Evolutionary conservation across 176 grass and related monocot genomes (phyloP).

Genomic region (Carex parvula): DNA sequence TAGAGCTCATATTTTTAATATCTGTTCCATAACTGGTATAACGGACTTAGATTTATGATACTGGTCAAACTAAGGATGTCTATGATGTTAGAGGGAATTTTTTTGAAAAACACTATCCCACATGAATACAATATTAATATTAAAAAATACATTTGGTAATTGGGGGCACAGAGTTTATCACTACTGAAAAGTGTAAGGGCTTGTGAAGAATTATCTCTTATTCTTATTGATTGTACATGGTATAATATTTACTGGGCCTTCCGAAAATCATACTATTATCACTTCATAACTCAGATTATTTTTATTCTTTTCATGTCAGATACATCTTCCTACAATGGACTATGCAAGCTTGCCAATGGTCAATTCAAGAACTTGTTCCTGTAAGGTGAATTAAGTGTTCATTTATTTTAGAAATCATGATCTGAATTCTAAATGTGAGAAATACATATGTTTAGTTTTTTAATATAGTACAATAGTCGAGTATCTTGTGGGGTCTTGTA

Average conservation of each 20-base stretch:
- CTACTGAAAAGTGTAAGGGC: too few relatives aligned
- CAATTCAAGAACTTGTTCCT: conserved; percentile 71
- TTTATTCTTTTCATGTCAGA: conserved; percentile 44
- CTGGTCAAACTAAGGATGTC: too few relatives aligned
- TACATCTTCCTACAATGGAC: conserved; percentile 49
- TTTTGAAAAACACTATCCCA: neutral
- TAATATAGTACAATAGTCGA: neutral
- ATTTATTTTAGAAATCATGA: neutral
- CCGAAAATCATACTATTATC: neutral
- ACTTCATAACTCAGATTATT: conserved; percentile 16
- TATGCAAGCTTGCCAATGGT: conserved; percentile 66
- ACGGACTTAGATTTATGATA: too few relatives aligned
- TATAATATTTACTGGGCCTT: neutral
- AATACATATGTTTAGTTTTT: neutral
- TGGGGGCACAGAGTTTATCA: neutral
- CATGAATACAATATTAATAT: neutral
- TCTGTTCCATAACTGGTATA: too few relatives aligned
- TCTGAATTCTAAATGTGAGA: neutral
- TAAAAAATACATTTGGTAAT: too few relatives aligned
- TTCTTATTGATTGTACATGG: neutral
- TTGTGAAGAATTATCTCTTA: neutral
- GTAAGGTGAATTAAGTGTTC: conserved; percentile 24
- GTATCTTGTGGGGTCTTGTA: neutral
- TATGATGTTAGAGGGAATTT: neutral
- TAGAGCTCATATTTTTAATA: too few relatives aligned